These are phyloP conservation scores for Pulchroboletus neoregius DNA, from an alignment of 1,284 basidiomycete species.

Conservation along the genomic window DNA sequence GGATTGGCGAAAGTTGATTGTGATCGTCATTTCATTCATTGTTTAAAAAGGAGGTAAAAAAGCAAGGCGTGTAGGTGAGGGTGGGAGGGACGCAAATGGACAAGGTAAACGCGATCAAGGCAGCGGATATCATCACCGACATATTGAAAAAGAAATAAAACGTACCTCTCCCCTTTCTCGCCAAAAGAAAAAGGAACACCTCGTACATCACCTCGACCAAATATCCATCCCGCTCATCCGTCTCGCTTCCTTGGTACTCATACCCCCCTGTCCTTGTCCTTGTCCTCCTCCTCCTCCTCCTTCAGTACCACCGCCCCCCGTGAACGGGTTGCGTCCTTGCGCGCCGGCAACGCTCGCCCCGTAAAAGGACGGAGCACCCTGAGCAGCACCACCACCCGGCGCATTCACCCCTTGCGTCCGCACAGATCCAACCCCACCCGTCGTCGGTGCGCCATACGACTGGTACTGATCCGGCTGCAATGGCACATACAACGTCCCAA, in stretches of 20 bases:
- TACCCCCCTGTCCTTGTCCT: conserved; percentile 30
- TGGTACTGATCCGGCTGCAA: conserved; percentile 76
- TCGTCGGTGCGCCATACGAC: conserved; percentile 43
- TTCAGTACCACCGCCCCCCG: conserved; percentile 21
- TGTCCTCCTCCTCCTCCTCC: conserved; percentile 23
- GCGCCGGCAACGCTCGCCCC: conserved; percentile 50
- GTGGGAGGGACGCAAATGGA: no score
- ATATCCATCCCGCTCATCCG: conserved; percentile 68
- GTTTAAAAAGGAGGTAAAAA: no score
- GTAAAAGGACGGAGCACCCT: conserved; percentile 56
- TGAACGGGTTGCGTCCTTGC: conserved; percentile 59
- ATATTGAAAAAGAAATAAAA: not conserved
- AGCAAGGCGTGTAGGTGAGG: no score
- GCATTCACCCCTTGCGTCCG: conserved; percentile 43
- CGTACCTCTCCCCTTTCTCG: no score
- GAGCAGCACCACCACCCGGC: conserved; percentile 16
- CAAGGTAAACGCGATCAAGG: no score
- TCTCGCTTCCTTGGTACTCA: conserved; percentile 52
- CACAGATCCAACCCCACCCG: conserved; percentile 25
- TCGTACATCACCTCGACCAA: conserved; percentile 60
- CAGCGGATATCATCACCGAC: no score
- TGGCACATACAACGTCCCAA: conserved; percentile 66
- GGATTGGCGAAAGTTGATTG: not conserved
- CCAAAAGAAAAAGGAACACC: no score
- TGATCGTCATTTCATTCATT: conserved; percentile 11